Evolutionary conservation across 164 flowering plant genomes (phyloP).

Genomic region (Kingdonia uniflora): DNA sequence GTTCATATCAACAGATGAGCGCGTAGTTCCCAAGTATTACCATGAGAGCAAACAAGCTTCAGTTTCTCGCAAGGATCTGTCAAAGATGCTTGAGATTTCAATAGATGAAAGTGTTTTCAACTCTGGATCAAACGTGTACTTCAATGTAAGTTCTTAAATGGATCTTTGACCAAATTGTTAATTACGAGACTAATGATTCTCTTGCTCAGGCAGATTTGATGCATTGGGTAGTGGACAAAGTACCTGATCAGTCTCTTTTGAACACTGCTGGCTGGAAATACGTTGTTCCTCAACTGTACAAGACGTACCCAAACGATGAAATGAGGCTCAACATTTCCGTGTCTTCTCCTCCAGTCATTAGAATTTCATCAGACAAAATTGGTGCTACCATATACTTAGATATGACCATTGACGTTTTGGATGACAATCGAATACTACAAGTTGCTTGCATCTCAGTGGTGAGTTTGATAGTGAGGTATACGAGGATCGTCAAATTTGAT

Average conservation of each 20-base stretch:
- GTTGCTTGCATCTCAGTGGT: conserved; percentile 87
- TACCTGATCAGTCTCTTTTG: conserved; percentile 74
- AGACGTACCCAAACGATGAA: conserved; percentile 75
- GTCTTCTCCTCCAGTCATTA: conserved; percentile 53
- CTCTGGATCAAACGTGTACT: conserved; percentile 57
- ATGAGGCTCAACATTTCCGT: conserved; percentile 68
- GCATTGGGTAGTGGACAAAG: conserved; percentile 75
- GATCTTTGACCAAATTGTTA: no score
- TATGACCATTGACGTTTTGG: conserved; percentile 65
- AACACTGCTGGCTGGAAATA: conserved; percentile 92
- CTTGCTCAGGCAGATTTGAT: conserved; percentile 52
- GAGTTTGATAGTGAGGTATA: conserved; percentile 16
- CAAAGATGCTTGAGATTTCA: conserved; percentile 71
- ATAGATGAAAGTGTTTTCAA: conserved; percentile 60
- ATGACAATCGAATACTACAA: conserved; percentile 45
- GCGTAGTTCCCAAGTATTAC: conserved; percentile 7
- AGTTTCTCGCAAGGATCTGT: conserved; percentile 24
- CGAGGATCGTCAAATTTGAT: no score
- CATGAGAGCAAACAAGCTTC: conserved; percentile 12
- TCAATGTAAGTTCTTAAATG: conserved; percentile 30
- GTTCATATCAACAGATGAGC: conserved; percentile 28
- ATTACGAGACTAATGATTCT: background rate
- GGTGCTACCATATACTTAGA: conserved; percentile 50
- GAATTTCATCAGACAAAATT: conserved; percentile 34
- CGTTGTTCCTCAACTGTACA: conserved; percentile 80